phyloP scores from a whole-genome alignment of 345 rosid genomes.

The Lagerstroemia speciosa region DNA sequence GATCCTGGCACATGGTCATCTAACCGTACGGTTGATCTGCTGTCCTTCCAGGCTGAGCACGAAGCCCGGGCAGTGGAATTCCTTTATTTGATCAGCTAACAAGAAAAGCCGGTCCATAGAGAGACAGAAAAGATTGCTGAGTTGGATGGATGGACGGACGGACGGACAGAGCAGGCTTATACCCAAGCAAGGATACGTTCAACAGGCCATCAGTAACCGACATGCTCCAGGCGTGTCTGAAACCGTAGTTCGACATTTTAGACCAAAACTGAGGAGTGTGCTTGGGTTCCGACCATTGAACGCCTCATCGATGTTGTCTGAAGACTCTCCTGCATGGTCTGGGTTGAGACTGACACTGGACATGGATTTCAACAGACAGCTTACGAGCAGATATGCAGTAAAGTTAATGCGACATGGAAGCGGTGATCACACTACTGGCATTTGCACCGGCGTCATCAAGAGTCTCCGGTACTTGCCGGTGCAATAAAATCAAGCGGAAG shows the following conservation, averaged over 20 bases:
- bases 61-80: constrained; percentile 35
- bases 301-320: neutral
- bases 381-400: neutral
- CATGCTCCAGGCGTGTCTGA: neutral
- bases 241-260: neutral
- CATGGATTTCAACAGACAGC: neutral
- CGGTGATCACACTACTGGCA: constrained; percentile 58
- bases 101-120: neutral
- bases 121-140: neutral
- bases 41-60: constrained; percentile 97
- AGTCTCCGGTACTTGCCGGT: too few species aligned
- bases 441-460: too few species aligned
- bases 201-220: neutral
- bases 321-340: neutral
- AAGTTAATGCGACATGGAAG: constrained; percentile 49
- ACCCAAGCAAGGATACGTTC: neutral
- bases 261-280: neutral
- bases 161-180: neutral
- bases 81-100: neutral
- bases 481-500: too few species aligned
- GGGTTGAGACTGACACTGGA: neutral
- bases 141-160: too few species aligned
- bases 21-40: constrained; percentile 85
- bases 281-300: neutral
- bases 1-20: too few species aligned